Percentiles rank a stretch among this genome's conserved stretches.
phyloP scores from a whole-genome alignment of 2,329 filamentous ascomycete species.

The Diaporthe ampelina region DNA sequence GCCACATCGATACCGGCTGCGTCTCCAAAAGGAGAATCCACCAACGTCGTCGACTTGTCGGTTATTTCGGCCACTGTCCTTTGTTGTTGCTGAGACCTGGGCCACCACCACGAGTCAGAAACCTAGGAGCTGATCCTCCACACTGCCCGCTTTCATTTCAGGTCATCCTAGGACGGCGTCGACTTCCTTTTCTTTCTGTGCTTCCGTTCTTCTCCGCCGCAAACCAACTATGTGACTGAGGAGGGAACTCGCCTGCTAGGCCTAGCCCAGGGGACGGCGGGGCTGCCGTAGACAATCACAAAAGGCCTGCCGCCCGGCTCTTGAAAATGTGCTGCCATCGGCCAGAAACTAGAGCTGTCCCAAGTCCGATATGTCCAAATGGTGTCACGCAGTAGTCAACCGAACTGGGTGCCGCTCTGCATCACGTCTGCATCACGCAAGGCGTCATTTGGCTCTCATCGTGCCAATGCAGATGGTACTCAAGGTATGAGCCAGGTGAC shows the following conservation, averaged over 20 bases:
- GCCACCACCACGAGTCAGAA: constrained; percentile 8
- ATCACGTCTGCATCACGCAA: too few species aligned
- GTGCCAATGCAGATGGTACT: neutral
- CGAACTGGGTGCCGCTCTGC: neutral
- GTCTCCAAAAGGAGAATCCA: neutral
- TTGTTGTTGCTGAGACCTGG: neutral
- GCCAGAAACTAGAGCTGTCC: neutral
- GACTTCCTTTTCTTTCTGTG: too few species aligned
- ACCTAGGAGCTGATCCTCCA: constrained; percentile 17
- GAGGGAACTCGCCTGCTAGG: neutral
- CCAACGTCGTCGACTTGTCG: neutral
- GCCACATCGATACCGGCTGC: neutral
- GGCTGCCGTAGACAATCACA: neutral
- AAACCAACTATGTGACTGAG: neutral
- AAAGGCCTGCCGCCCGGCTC: neutral
- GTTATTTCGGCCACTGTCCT: constrained; percentile 17
- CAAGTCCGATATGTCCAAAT: neutral
- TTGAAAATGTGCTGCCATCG: neutral
- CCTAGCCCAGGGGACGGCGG: neutral
- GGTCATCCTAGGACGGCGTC: neutral
- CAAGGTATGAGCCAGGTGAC: neutral
- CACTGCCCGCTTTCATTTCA: constrained; percentile 20
- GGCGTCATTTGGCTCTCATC: neutral
- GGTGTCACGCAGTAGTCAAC: neutral
- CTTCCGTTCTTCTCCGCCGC: neutral